Evolutionary conservation across 768 basidiomycete genomes (phyloP).

Genomic region (Rhizopogon sp.): DNA sequence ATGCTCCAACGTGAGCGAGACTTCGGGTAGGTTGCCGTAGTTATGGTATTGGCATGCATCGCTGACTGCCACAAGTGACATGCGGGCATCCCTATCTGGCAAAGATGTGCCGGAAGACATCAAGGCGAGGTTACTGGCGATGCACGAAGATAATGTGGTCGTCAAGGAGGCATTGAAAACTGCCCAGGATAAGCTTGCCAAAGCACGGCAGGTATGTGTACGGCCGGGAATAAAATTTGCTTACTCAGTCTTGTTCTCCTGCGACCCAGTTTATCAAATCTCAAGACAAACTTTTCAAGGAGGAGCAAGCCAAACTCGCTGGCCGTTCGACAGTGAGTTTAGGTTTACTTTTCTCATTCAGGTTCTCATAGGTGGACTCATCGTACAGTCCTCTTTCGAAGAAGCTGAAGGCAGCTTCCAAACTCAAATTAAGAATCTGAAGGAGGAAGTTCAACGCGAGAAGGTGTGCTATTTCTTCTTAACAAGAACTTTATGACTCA

Average conservation of each 20-base stretch:
- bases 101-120: conserved; percentile 81
- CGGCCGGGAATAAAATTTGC: neutral
- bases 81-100: conserved; percentile 71
- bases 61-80: conserved; percentile 45
- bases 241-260: conserved; percentile 1
- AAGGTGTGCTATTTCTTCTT: conserved; percentile 34
- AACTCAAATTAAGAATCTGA: conserved; percentile 58
- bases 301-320: conserved; percentile 61
- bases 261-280: conserved; percentile 79
- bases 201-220: conserved; percentile 67
- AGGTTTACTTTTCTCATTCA: conserved; percentile 1
- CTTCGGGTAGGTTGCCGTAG: conserved; percentile 53
- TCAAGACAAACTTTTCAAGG: conserved; percentile 86
- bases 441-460: conserved; percentile 56
- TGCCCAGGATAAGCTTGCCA: conserved; percentile 68
- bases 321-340: conserved; percentile 40
- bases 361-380: conserved; percentile 4
- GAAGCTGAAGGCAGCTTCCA: conserved; percentile 68
- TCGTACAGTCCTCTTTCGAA: conserved; percentile 50
- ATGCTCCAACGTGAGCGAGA: conserved; percentile 85
- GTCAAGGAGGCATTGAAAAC: conserved; percentile 71
- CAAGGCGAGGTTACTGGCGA: conserved; percentile 62
- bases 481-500: neutral
- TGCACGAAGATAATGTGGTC: conserved; percentile 74
- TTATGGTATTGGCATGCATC: neutral